These are phyloP conservation scores for Diutina siamensis DNA, from an alignment of 1,139 yeast species.

Conservation along the genomic window DNA sequence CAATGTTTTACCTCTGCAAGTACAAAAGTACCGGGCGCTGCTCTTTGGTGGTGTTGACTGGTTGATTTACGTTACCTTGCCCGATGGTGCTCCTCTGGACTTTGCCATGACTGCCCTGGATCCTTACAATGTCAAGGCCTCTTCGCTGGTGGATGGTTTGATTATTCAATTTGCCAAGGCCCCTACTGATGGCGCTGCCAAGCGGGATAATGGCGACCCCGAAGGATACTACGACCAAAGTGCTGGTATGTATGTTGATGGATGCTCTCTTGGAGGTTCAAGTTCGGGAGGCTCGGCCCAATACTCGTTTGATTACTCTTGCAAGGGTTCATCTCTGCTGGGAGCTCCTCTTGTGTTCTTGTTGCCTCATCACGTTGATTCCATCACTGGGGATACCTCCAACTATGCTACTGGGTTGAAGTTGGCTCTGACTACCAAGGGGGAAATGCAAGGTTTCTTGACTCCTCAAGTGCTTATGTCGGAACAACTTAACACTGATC, in stretches of 20 bases:
- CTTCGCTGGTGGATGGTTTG: conserved; percentile 38
- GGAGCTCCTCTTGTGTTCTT: conserved; percentile 51
- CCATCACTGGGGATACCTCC: conserved; percentile 26
- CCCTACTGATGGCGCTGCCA: conserved; percentile 17
- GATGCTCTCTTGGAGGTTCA: conserved; percentile 17
- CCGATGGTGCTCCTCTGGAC: conserved; percentile 15
- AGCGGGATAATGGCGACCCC: conserved; percentile 7
- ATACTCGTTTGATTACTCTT: conserved; percentile 41
- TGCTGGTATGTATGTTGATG: conserved; percentile 47
- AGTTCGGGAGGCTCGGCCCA: conserved; percentile 20
- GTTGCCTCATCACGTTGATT: conserved; percentile 57
- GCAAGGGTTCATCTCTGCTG: conserved; percentile 40
- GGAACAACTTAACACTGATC: conserved; percentile 7
- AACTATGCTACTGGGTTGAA: conserved; percentile 34
- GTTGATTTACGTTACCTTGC: conserved; percentile 48
- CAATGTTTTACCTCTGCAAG: conserved; percentile 23
- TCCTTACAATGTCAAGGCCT: conserved; percentile 29
- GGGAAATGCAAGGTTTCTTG: conserved; percentile 49
- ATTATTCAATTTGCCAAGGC: conserved; percentile 52
- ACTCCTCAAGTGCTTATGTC: conserved; percentile 19
- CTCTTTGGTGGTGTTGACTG: conserved; percentile 42
- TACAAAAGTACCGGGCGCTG: conserved; percentile 45
- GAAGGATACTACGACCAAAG: conserved; percentile 36
- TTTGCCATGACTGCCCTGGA: conserved; percentile 9
- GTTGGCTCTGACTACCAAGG: conserved; percentile 53